Conservation (phyloP, 768 basidiomycete species). For the Favolaschia claudopus region DNA sequence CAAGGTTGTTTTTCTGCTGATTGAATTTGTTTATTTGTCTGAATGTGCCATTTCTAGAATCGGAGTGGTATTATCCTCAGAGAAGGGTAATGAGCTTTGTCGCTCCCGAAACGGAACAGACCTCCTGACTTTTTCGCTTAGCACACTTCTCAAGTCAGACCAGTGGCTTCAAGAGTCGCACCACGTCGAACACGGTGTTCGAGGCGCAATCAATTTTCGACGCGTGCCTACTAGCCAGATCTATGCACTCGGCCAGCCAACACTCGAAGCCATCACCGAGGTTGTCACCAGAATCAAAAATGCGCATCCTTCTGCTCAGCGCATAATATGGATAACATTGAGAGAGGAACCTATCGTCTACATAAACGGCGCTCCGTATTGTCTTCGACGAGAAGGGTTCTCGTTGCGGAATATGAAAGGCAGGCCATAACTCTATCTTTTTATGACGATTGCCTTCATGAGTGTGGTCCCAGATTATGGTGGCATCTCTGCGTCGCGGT, state of each 20-base stretch:
- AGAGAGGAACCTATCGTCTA: constrained; percentile 92
- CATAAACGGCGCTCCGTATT: constrained; percentile 93
- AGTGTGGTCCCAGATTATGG: constrained; percentile 73
- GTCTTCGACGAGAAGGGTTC: constrained; percentile 83
- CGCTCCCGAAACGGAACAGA: no score
- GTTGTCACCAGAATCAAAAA: constrained; percentile 73
- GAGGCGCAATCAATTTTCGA: constrained; percentile 96
- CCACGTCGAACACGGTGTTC: constrained; percentile 70
- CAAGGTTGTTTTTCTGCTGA: constrained; percentile 56
- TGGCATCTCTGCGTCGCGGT: constrained; percentile 88
- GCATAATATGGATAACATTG: constrained; percentile 91
- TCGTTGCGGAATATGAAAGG: constrained; percentile 95
- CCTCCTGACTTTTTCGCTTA: constrained; percentile 33
- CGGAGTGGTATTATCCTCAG: constrained; percentile 94
- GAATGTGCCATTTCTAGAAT: constrained; percentile 56
- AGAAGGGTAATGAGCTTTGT: no score
- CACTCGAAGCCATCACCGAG: constrained; percentile 82
- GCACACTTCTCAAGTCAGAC: constrained; percentile 91
- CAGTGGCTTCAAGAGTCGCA: constrained; percentile 84
- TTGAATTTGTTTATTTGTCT: neutral
- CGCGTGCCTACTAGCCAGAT: constrained; percentile 81
- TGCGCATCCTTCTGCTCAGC: constrained; percentile 64
- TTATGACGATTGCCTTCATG: neutral
- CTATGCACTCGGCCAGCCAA: constrained; percentile 94
- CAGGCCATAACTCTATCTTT: constrained; percentile 30